Base-by-base conservation (phyloP, 2,329 filamentous ascomycete species). In the Chaetomiaceae sp. region DNA sequence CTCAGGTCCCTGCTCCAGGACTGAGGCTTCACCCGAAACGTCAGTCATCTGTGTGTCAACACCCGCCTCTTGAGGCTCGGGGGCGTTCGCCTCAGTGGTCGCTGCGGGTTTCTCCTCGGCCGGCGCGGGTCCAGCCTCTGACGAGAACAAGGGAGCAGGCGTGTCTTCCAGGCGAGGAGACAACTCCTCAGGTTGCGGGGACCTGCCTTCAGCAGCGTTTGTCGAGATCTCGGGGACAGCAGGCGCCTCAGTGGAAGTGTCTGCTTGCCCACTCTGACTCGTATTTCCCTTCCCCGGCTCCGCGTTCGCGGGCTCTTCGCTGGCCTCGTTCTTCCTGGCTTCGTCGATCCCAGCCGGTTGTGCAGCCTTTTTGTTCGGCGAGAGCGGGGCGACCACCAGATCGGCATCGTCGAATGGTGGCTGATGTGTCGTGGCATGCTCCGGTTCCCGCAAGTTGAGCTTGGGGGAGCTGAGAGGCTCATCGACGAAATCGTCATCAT, bases 401-500 rank as follows among this genome's bases (percentile, higher is more conserved):
- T 80, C 76, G 0, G 75, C 73, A 17, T 82, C 77, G n/a, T 78
- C 76, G 50, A 80, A 77, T 73, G 71, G 67, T 21, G 70, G 68
- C 5, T 77, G 66, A 39, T 77, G 69, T 4, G 77, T 79, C 54
- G 81, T 76, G 27, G 79, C n/a, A 5, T 43, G 34, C 9, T 54
- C 56, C 1, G 51, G 30, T 10, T 62, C 78, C 42, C 79, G 77
- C 16, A 86, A 74, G 16, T 81, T 75, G 8, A 92, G 74, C 5
- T 76, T 73, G 3, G 82, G 81, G 3, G 86, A 87, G 58, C 81
- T 86, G 16, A 89, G 73, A 3, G 87, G 85, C 65, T 91, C 86
- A 55, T 91, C 86, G 17, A 90, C 85, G 63, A 91, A 87, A 52
- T 89, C 84, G 45, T 86, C 84, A 48, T 86, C 84, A 56, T 85